Evolutionary conservation across 176 grass and related monocot genomes (phyloP), one percentile per base, ranked within the genome.

Genomic region (Triticum turgidum): DNA sequence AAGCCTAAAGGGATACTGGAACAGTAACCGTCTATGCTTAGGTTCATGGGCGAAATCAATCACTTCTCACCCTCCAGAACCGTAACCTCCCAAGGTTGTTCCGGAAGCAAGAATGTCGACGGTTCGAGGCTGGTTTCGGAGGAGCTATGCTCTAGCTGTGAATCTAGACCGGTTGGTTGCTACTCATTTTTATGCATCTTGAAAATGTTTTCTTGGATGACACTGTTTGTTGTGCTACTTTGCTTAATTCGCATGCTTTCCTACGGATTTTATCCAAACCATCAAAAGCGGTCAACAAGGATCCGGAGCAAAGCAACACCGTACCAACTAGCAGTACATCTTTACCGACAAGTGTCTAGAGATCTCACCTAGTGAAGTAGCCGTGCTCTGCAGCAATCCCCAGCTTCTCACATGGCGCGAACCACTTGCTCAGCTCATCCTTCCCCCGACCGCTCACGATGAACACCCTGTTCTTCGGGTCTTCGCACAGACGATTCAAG

Each of bases 361-460:
- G 72, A 83, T 87, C 12, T 74, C 29, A 96, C 97, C 97, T 94
- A 1, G 89, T 99, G 85, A 96, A 96, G 86, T 91, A 99, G 58
- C 97, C 97, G 39, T 99, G 97, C 83, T 99, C 97, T 0, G 97
- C 97, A 21, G 97, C 84, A 47, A 99, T 99, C 12, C 90, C 97
- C 45, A 99, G 86, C 80, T 91, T 92, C 85, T 93, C 92, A 78
- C 97, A 99, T 11, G 94, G 92, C 4, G 84, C 82, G 62, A 99
- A 96, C 97, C 97, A 99, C 41, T 37, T 73, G 66, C 87, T 71
- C 21, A 99, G 78, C 24, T 94, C 92, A 63, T 94, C 90, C 78
- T 94, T 94, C 3, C 92, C 92, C 33, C 97, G 65, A 0, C 94
- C 97, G 32, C 97, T 96, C 41, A 99, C 97, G 8, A 99, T 90